Percentiles rank a stretch among this genome's conserved stretches.
These are phyloP conservation scores for Plasmodium blacklocki DNA, from an alignment of 169 alveolate genomes.

Conservation along the genomic window DNA sequence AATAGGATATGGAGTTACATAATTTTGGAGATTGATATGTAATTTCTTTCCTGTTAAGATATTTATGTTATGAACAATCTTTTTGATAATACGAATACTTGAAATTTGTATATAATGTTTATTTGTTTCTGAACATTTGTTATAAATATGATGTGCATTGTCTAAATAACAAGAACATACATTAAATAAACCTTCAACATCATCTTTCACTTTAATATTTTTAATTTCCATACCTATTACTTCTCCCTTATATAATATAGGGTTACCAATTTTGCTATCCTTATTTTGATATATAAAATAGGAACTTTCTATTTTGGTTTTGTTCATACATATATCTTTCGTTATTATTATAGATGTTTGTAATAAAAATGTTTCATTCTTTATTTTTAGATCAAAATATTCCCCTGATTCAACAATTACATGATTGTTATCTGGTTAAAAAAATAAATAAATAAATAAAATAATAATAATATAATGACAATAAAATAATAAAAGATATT, in stretches of 20 bases:
- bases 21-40: slow-evolving; percentile 4
- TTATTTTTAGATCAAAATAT: slow-evolving; percentile 23
- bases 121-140: slow-evolving; percentile 23
- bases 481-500: background rate
- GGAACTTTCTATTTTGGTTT: slow-evolving; percentile 15
- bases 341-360: slow-evolving; percentile 52
- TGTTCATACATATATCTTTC: slow-evolving; percentile 22
- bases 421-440: slow-evolving; percentile 18
- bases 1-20: slow-evolving; percentile 48
- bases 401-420: slow-evolving; percentile 52
- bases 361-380: slow-evolving; percentile 31
- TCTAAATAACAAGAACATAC: slow-evolving; percentile 44
- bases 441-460: background rate
- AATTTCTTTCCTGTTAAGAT: slow-evolving; percentile 34
- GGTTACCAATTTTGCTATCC: slow-evolving; percentile 24
- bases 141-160: slow-evolving; percentile 22
- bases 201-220: slow-evolving; percentile 39
- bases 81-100: slow-evolving; percentile 47
- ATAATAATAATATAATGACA: slow-evolving; percentile 2
- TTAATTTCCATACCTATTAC: slow-evolving; percentile 49
- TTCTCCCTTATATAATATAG: slow-evolving; percentile 62
- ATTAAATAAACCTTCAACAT: slow-evolving; percentile 63
- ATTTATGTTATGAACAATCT: background rate
- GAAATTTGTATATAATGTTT: slow-evolving; percentile 36
- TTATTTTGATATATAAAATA: slow-evolving; percentile 20